phyloP scores from a whole-genome alignment of 345 rosid species.

The Gossypium raimondii region DNA sequence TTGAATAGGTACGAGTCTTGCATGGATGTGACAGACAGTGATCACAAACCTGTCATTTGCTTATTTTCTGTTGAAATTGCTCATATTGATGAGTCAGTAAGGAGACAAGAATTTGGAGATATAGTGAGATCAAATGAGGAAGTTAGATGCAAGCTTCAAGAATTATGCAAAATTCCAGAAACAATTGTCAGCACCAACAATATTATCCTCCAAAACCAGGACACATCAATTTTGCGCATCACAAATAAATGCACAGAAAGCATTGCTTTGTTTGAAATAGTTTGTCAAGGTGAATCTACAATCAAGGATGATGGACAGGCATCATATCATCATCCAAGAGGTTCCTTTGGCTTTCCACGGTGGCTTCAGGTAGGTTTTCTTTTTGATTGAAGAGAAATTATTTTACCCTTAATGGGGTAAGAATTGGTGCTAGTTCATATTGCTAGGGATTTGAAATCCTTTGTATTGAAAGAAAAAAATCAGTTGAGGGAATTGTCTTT shows the following conservation, averaged over 20 bases:
- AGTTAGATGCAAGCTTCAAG: constrained; percentile 43
- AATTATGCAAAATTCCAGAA: constrained; percentile 59
- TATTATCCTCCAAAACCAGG: constrained; percentile 63
- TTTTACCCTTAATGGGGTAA: not conserved
- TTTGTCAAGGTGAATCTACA: constrained; percentile 59
- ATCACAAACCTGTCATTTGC: constrained; percentile 83
- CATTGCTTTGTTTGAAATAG: constrained; percentile 48
- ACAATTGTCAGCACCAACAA: constrained; percentile 58
- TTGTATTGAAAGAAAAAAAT: not conserved
- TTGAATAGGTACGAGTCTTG: constrained; percentile 60
- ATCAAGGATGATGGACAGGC: constrained; percentile 54
- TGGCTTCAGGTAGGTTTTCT: constrained; percentile 67
- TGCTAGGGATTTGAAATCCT: not conserved
- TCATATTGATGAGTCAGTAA: constrained; percentile 65
- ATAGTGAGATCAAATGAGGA: constrained; percentile 51
- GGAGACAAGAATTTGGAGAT: constrained; percentile 67
- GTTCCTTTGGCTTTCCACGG: constrained; percentile 59
- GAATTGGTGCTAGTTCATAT: not conserved
- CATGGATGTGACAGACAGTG: constrained; percentile 88
- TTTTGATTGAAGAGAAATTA: not conserved
- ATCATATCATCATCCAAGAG: constrained; percentile 51
- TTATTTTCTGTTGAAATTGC: constrained; percentile 55
- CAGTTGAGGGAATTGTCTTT: not conserved
- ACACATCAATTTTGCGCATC: constrained; percentile 49
- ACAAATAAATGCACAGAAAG: constrained; percentile 55